Conservation (phyloP, 441 rosid species). For the Gossypium laxum region DNA sequence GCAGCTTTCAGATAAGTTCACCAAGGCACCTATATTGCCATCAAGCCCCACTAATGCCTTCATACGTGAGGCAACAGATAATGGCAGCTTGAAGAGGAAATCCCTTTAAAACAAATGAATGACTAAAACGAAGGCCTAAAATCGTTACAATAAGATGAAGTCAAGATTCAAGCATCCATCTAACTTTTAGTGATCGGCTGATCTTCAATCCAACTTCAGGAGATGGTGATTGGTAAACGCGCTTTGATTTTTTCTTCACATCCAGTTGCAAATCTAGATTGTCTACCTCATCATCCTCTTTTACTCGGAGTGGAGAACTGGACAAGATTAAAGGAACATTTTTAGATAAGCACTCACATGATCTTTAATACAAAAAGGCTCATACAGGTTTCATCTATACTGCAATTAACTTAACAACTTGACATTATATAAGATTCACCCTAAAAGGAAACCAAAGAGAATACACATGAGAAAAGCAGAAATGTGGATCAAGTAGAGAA, state of each 20-base stretch:
- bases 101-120: not conserved
- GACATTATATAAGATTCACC: not conserved
- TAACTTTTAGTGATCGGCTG: conserved; percentile 75
- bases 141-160: not conserved
- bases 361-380: not conserved
- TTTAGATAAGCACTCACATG: not conserved
- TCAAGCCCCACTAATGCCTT: not conserved
- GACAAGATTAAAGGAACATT: conserved; percentile 10
- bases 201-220: conserved; percentile 96
- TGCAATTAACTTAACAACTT: not conserved
- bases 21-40: not conserved
- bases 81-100: not conserved
- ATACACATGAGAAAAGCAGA: not conserved
- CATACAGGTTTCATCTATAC: not conserved
- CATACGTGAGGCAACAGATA: not conserved
- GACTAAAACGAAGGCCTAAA: not conserved
- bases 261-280: conserved; percentile 68
- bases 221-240: conserved; percentile 59
- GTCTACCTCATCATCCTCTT: conserved; percentile 92
- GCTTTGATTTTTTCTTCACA: conserved; percentile 59
- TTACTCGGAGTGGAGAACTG: conserved; percentile 81
- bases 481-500: not conserved
- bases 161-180: conserved; percentile 27
- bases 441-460: not conserved
- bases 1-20: not conserved